These are phyloP conservation scores for Spergularia bocconei DNA, from an alignment of 148 eudicot genomes.

Conservation along the genomic window DNA sequence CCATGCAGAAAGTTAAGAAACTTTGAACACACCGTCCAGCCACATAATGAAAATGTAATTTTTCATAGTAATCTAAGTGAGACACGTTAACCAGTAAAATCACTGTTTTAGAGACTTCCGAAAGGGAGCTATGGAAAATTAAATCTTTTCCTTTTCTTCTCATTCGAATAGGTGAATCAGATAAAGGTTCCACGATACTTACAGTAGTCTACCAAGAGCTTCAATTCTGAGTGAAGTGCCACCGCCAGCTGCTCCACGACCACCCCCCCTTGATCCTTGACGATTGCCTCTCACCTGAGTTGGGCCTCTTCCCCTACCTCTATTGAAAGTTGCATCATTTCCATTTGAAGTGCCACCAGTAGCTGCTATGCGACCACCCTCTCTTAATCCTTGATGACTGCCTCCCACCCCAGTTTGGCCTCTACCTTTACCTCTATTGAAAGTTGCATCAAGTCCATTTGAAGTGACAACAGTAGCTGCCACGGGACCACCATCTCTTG, in stretches of 20 bases:
- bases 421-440: constrained; percentile 42
- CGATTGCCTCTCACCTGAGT: constrained; percentile 35
- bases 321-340: neutral
- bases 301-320: constrained; percentile 48
- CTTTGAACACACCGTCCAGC: neutral
- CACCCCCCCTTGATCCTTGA: constrained; percentile 52
- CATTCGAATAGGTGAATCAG: neutral
- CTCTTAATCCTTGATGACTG: constrained; percentile 42
- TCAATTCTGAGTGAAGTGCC: constrained; percentile 54
- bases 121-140: neutral
- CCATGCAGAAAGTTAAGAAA: neutral
- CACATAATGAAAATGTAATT: neutral
- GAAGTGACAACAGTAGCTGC: constrained; percentile 33
- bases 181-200: constrained; percentile 22
- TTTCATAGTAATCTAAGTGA: neutral
- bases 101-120: neutral
- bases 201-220: constrained; percentile 84
- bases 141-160: neutral
- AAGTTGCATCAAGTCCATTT: constrained; percentile 31
- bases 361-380: constrained; percentile 44
- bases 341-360: constrained; percentile 43
- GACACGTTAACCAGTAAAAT: no score
- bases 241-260: constrained; percentile 35
- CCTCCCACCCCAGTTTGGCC: constrained; percentile 39
- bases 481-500: constrained; percentile 51